Evolutionary conservation across 177 flowering plant genomes (phyloP).

Genomic region (Vitis hybrid): DNA sequence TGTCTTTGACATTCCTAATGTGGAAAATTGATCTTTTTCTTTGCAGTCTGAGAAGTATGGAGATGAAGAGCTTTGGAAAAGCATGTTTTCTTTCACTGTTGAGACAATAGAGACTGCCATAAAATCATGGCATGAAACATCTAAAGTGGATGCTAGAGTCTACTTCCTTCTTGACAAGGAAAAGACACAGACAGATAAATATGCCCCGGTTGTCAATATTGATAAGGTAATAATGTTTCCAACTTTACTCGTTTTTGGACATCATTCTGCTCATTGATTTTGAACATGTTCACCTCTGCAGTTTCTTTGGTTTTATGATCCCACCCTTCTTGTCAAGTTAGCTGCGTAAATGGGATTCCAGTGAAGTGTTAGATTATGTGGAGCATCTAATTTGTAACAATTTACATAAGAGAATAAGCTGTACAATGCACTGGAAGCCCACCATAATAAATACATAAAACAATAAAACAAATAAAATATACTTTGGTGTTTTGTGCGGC

Average conservation of each 20-base stretch:
- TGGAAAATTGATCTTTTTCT: constrained; percentile 13
- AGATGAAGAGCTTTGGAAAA: constrained; percentile 53
- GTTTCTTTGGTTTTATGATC: background rate
- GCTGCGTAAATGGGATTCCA: background rate
- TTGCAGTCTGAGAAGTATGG: constrained; percentile 65
- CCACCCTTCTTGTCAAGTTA: background rate
- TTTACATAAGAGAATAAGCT: background rate
- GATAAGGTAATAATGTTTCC: constrained; percentile 63
- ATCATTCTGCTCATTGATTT: background rate
- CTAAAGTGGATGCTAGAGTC: constrained; percentile 79
- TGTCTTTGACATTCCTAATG: background rate
- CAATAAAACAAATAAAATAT: no score
- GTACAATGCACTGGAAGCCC: no score
- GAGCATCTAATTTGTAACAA: background rate
- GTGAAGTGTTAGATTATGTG: background rate
- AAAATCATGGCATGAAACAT: constrained; percentile 82
- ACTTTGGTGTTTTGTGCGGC: no score
- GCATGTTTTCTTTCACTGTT: constrained; percentile 64
- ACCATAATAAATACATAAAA: no score
- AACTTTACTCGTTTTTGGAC: background rate
- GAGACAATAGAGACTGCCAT: constrained; percentile 82
- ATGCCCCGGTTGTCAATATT: constrained; percentile 82
- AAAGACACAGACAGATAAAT: constrained; percentile 79
- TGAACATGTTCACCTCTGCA: background rate
- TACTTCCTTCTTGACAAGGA: constrained; percentile 76